Percentiles rank a stretch among this genome's conserved stretches.
Conservation (phyloP, 495 filamentous ascomycete species). For the Penicillium crystallinum region DNA sequence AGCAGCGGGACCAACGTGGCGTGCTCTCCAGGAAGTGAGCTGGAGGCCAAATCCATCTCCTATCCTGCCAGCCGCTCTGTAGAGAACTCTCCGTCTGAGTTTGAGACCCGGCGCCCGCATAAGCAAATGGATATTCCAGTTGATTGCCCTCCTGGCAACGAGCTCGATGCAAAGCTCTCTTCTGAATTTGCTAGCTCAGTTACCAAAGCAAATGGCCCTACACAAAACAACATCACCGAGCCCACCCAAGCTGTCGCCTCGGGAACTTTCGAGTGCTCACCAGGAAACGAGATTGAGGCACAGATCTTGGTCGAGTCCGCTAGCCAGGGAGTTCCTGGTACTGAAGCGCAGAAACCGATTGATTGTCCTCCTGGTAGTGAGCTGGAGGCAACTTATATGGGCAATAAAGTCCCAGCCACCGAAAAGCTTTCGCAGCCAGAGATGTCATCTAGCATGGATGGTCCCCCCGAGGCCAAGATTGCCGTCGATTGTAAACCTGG, state of each 20-base stretch:
- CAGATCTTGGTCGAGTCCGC: background rate
- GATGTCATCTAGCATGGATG: background rate
- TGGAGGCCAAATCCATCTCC: constrained; percentile 15
- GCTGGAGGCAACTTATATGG: constrained; percentile 9
- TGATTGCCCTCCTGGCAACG: constrained; percentile 9
- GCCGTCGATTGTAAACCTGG: constrained; percentile 5
- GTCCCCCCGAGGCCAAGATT: background rate
- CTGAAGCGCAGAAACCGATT: background rate
- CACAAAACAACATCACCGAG: background rate
- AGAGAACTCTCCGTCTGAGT: background rate
- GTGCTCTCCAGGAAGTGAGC: constrained; percentile 13
- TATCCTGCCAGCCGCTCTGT: background rate
- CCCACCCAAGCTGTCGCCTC: background rate
- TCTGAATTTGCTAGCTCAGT: background rate
- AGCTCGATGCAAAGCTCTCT: background rate
- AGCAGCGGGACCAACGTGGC: constrained; percentile 1
- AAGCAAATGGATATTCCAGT: background rate
- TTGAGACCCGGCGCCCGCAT: background rate
- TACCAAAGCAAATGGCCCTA: background rate
- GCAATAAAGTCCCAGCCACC: background rate
- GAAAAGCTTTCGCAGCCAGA: background rate
- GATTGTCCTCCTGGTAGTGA: constrained; percentile 15
- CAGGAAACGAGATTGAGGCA: background rate
- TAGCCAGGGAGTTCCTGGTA: background rate
- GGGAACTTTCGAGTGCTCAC: background rate